Conservation (phyloP, 1,284 basidiomycete genomes). For the Puccinia hordei region DNA sequence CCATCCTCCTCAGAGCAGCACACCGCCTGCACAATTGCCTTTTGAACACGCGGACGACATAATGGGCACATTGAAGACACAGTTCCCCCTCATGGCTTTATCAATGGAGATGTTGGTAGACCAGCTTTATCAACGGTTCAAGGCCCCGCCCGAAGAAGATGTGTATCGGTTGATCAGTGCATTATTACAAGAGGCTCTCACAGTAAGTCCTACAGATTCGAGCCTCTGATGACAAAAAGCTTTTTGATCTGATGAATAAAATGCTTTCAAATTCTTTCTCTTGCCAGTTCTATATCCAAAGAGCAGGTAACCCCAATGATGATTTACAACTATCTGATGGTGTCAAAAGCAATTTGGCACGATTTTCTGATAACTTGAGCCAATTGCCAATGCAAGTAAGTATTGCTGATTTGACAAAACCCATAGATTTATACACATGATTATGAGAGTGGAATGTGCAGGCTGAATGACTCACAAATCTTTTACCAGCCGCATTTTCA, state of each 20-base stretch:
- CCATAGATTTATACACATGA: neutral
- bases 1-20: slow-evolving; percentile 18
- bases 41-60: slow-evolving; percentile 95
- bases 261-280: neutral
- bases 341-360: slow-evolving; percentile 38
- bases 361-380: slow-evolving; percentile 5
- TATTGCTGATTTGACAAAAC: slow-evolving; percentile 61
- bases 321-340: slow-evolving; percentile 47
- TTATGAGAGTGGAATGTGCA: neutral
- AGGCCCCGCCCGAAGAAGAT: slow-evolving; percentile 88
- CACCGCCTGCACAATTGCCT: slow-evolving; percentile 67
- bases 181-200: slow-evolving; percentile 69
- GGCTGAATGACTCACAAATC: slow-evolving; percentile 52
- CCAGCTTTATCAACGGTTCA: slow-evolving; percentile 88
- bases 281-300: slow-evolving; percentile 41
- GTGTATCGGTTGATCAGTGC: slow-evolving; percentile 88
- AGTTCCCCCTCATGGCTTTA: slow-evolving; percentile 89
- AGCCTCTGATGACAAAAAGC: neutral
- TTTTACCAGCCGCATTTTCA: slow-evolving; percentile 76
- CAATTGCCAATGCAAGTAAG: slow-evolving; percentile 56
- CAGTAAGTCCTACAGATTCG: slow-evolving; percentile 55
- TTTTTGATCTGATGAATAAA: no score
- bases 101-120: slow-evolving; percentile 98
- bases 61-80: slow-evolving; percentile 90
- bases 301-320: slow-evolving; percentile 43